Evolutionary conservation across 192 early-diverging fungal genomes (phyloP), one percentile per base, ranked within the genome.

Genomic region (Coemansia sp.): DNA sequence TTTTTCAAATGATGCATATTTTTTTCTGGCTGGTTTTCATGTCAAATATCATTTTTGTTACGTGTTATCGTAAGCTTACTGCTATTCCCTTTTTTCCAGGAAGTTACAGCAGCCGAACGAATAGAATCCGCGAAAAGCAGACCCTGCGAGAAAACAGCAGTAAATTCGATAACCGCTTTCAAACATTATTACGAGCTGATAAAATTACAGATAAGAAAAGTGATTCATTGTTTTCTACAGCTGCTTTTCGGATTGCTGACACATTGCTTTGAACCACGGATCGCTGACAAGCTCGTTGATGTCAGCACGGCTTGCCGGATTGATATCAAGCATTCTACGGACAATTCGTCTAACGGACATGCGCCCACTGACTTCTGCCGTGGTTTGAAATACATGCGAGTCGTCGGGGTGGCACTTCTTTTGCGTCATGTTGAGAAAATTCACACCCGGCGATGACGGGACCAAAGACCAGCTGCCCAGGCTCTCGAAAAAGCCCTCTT

Each of bases 271-370:
- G 49, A 75, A 70, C 74, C 70, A 76, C 34, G 66, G 59, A 60
- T 64, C 63, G 8, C 23, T 40, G 28, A 61, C 30, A 61, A 81
- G 61, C 21, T 51, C 60, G 20, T 59, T 48, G 28, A 72, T 69
- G 42, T 72, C 66, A 16, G 70, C 52, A 15, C 79, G 62, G 8
- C 39, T 49, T 7, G 58, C 34, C 46, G 79, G 74, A 63, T 68
- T 67, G 8, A 35, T 52, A 23, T 68, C 73, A 15, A 75, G 56
- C 49, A 76, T 68, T 45, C 73, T 42, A 12, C 63, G 18, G 43
- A 70, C 52, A 4, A 72, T 37, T 20, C 55, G 31, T 26, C n/a
- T 18, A 7, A 34, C 55, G 7, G 55, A 31, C 15, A n/a, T 9
- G 55, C 20, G 12, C 26, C 29, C 29, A 21, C 55, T 7, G 30